Evolutionary conservation across 768 basidiomycete genomes (phyloP).

Genomic region (Thelephora aurantiotincta): DNA sequence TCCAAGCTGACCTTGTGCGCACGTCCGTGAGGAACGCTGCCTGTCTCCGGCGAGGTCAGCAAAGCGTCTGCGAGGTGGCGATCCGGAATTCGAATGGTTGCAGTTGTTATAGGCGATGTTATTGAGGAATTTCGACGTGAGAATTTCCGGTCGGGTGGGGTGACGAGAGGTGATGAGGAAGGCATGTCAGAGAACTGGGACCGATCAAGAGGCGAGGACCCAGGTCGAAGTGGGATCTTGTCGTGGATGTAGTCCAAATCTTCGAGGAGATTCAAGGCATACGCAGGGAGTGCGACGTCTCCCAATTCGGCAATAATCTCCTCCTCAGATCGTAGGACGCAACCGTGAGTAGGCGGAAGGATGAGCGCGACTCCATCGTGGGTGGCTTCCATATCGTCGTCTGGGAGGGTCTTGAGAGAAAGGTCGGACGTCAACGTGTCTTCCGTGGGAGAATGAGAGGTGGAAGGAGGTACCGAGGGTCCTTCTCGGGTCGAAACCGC

Average conservation of each 20-base stretch:
- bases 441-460: background rate
- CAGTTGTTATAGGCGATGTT: no score
- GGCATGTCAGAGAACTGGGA: background rate
- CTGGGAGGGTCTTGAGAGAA: background rate
- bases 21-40: background rate
- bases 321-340: slow-evolving; percentile 19
- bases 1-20: background rate
- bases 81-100: no score
- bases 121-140: no score
- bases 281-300: slow-evolving; percentile 24
- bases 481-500: background rate
- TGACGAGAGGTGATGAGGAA: background rate
- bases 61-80: slow-evolving; percentile 4
- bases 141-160: no score
- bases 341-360: slow-evolving; percentile 2
- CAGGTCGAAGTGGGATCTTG: slow-evolving; percentile 15
- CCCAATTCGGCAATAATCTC: slow-evolving; percentile 24
- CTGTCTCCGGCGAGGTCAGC: background rate
- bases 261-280: slow-evolving; percentile 29
- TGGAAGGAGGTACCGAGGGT: background rate
- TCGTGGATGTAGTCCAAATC: slow-evolving; percentile 25
- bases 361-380: slow-evolving; percentile 3
- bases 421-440: background rate
- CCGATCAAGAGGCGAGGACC: background rate
- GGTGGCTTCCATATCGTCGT: background rate